Base-by-base conservation (phyloP, 345 rosid species). In the Noccaea bulbosa region DNA sequence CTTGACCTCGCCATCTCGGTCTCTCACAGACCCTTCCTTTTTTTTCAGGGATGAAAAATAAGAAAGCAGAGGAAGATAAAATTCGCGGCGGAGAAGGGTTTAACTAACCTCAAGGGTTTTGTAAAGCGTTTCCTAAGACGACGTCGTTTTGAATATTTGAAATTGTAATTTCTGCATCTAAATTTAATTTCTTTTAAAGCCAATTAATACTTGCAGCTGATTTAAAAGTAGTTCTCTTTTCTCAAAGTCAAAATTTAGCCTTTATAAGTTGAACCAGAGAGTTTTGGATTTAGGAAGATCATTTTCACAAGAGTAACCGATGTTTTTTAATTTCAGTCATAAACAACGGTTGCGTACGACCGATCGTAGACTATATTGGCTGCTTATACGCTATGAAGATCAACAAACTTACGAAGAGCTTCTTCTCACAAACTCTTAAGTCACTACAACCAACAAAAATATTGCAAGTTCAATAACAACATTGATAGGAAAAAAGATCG, bases 1-100 rank as follows among this genome's bases (percentile, higher is more conserved):
- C 98, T 85, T 1, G 98, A 94, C 71, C 98, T 74, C 73, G 97
- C 99, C 99, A 94, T 94, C 73, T 51, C 65, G 41, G 11, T 44
- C 27, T 53, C 60, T 49, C 37, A 15, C 34, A 17, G 49, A 15
- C 0, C 20, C 8, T 50, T 27, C 2, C 4, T 0, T 12, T 3
- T 10, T 6, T 39, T 17, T 5, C 1, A 17, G 7, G 8, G 32
- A 12, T 9, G 69, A 8, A 12, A 64, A 53, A 50, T 48, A 46
- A 41, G 62, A 61, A 44, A 45, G 69, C 38, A 11, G 4, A 37
- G 61, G 3, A 27, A 5, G 70, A 5, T 6, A 17, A 47, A n/a
- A n/a, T 37, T 44, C 11, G 79, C 75, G 79, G 71, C 79, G 75
- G 70, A 53, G 35, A 33, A 22, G 39, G 70, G 75, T 46, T 75